Evolutionary conservation across 1,284 basidiomycete species (phyloP).

Genomic region (Cystobasidiaceae sp.): DNA sequence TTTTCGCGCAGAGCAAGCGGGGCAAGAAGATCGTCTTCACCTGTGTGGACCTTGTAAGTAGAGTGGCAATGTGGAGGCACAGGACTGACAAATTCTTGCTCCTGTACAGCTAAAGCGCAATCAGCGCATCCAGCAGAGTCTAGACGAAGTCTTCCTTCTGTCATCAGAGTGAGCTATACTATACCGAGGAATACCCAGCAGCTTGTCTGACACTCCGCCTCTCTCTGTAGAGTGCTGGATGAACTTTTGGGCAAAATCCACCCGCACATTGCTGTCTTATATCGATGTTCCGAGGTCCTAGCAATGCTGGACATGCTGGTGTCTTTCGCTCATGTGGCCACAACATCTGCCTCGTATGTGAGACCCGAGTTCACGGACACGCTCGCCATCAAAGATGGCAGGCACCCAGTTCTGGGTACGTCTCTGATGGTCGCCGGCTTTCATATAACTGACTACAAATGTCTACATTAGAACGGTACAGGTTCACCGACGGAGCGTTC

Average conservation of each 20-base stretch:
- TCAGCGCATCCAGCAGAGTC: constrained; percentile 37
- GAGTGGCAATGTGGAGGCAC: too few relatives aligned
- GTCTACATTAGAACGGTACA: constrained; percentile 45
- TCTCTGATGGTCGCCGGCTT: neutral
- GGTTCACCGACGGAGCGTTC: constrained; percentile 45
- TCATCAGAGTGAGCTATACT: neutral
- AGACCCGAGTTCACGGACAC: constrained; percentile 31
- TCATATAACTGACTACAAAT: too few relatives aligned
- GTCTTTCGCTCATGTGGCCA: constrained; percentile 68
- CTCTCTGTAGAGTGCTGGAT: constrained; percentile 38
- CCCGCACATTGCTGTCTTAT: constrained; percentile 38
- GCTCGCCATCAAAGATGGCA: constrained; percentile 75
- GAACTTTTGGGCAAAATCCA: constrained; percentile 39
- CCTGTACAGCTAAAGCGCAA: constrained; percentile 42
- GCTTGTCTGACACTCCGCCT: neutral
- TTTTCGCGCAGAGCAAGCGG: constrained; percentile 32
- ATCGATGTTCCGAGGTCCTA: constrained; percentile 50
- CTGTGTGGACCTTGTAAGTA: constrained; percentile 39
- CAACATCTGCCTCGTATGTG: constrained; percentile 52
- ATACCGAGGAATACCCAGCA: too few relatives aligned
- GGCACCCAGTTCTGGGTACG: constrained; percentile 26
- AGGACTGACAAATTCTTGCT: too few relatives aligned
- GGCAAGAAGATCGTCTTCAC: constrained; percentile 41
- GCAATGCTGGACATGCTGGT: constrained; percentile 78
- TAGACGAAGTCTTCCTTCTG: constrained; percentile 41